A percentile compares a stretch with the other conserved stretches of the same genome.
These are phyloP conservation scores for Fusarium duplospermum DNA, from an alignment of 2,329 filamentous ascomycete species.

Conservation along the genomic window DNA sequence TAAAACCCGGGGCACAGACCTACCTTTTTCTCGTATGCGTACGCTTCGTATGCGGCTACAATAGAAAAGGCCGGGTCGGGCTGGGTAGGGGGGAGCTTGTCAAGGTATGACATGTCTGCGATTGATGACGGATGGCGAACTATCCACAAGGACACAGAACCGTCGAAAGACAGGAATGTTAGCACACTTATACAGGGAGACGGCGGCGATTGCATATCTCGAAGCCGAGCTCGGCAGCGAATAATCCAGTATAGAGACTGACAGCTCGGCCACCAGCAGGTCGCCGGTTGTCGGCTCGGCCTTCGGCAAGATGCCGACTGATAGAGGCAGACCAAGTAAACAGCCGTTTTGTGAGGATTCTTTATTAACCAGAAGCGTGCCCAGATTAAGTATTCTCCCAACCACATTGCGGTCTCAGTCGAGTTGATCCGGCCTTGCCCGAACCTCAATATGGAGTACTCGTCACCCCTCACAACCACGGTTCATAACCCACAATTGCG, in stretches of 20 bases:
- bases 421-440: not conserved
- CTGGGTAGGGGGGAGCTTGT: not conserved
- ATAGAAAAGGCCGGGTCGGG: not conserved
- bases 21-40: slow-evolving; percentile 49
- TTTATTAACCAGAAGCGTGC: not conserved
- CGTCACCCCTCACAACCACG: not conserved
- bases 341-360: not conserved
- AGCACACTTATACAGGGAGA: not conserved
- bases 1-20: slow-evolving; percentile 74
- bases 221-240: not conserved
- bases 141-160: too few species aligned
- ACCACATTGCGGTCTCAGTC: too few species aligned
- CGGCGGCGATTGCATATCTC: not conserved
- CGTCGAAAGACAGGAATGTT: too few species aligned
- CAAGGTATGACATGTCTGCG: not conserved
- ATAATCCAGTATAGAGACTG: not conserved
- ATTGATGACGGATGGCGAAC: not conserved
- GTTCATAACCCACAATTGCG: not conserved
- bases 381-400: too few species aligned
- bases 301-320: not conserved
- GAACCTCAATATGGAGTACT: not conserved
- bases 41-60: slow-evolving; percentile 16
- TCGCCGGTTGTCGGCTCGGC: not conserved
- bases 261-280: not conserved
- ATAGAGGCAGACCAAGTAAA: not conserved